phyloP scores from a whole-genome alignment of 495 filamentous ascomycete genomes.

The Penicillium roqueforti region DNA sequence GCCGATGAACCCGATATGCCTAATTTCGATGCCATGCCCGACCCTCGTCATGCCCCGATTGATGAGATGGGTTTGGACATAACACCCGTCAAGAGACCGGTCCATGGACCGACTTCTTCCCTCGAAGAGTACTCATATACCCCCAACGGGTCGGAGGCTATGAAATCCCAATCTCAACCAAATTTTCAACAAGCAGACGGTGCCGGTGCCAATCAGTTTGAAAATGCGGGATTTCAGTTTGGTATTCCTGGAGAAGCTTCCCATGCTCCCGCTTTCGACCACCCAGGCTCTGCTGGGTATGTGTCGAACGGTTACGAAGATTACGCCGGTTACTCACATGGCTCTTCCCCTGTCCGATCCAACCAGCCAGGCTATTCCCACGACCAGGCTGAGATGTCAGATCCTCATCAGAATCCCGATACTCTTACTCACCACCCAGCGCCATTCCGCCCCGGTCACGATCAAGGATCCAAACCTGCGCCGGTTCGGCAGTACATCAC shows the following conservation, averaged over 20 bases:
- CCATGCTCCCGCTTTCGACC: slow-evolving; percentile 39
- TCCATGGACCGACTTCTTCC: slow-evolving; percentile 15
- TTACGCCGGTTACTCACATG: slow-evolving; percentile 15
- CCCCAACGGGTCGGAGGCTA: slow-evolving; percentile 30
- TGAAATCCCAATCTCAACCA: slow-evolving; percentile 63
- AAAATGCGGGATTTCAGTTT: slow-evolving; percentile 55
- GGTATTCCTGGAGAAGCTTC: slow-evolving; percentile 64
- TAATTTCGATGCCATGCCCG: slow-evolving; percentile 66
- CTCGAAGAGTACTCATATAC: slow-evolving; percentile 35
- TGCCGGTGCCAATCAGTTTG: slow-evolving; percentile 52
- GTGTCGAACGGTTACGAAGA: slow-evolving; percentile 9
- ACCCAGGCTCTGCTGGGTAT: slow-evolving; percentile 30
- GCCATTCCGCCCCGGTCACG: slow-evolving; percentile 75
- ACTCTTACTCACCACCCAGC: slow-evolving; percentile 70
- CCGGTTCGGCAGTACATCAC: slow-evolving; percentile 69
- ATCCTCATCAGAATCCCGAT: slow-evolving; percentile 51
- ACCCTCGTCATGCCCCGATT: slow-evolving; percentile 35
- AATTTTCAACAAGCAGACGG: slow-evolving; percentile 50
- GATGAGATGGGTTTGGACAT: slow-evolving; percentile 48
- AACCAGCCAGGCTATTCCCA: slow-evolving; percentile 22
- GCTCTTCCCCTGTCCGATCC: slow-evolving; percentile 20
- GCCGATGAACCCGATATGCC: slow-evolving; percentile 57
- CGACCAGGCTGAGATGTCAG: slow-evolving; percentile 16
- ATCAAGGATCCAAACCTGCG: slow-evolving; percentile 56
- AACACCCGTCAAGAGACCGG: slow-evolving; percentile 25